Percentiles rank a stretch among this genome's conserved stretches.
Evolutionary conservation across 148 eudicot genomes (phyloP).

Genomic region (Camellia granthamiana): DNA sequence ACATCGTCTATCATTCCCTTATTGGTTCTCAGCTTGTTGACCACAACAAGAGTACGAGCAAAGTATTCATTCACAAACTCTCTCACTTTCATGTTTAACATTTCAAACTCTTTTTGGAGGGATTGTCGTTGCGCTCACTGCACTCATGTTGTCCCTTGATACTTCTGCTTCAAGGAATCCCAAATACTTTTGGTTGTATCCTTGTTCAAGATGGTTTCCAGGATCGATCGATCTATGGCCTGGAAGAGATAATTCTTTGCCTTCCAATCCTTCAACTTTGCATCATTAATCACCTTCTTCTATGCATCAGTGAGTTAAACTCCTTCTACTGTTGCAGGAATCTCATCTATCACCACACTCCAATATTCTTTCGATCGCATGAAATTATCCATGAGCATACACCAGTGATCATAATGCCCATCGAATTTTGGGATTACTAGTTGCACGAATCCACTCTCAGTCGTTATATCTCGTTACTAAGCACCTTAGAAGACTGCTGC

Average conservation of each 20-base stretch:
- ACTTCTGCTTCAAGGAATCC: background rate
- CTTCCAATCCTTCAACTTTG: too few species aligned
- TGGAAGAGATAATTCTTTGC: too few species aligned
- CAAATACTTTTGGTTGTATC: background rate
- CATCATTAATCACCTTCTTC: too few species aligned
- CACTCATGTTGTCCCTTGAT: too few species aligned
- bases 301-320: too few species aligned
- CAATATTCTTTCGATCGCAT: constrained; percentile 10
- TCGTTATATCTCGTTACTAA: too few species aligned
- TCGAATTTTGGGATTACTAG: constrained; percentile 13
- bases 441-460: background rate
- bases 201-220: constrained; percentile 9
- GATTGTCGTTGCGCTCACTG: too few species aligned
- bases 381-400: constrained; percentile 15
- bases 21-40: background rate
- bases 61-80: too few species aligned
- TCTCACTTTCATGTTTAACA: too few species aligned
- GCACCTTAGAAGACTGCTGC: too few species aligned
- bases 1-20: background rate
- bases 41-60: too few species aligned
- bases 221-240: background rate
- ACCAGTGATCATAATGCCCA: constrained; percentile 17
- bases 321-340: background rate
- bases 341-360: background rate
- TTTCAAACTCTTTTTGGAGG: too few species aligned